Base-by-base conservation (phyloP, 257 asterid species). In the Solanum lycopersicoides region DNA sequence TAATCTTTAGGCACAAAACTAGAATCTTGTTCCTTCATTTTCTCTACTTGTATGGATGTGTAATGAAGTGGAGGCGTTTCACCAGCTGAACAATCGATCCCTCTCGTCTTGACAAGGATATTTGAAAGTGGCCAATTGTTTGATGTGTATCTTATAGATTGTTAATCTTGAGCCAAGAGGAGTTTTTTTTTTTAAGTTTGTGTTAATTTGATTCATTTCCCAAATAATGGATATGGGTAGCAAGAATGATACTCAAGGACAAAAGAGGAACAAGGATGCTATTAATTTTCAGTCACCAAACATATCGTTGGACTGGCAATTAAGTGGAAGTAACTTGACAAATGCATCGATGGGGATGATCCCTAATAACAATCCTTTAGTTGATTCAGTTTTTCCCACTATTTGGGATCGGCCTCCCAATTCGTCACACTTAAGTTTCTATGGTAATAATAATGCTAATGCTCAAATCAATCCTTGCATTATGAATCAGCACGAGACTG, bases 241-340 rank as follows among this genome's bases (percentile, higher is more conserved):
- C 42, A 93, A 93, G 87, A 94, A 93, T 86, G 88, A 76, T 88
- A 83, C 86, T 88, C 96, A 91, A 84, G 87, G 90, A 87, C 93
- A 87, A 50, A 93, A 90, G 86, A 90, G 87, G 89, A 91, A 87
- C 30, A 93, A 87, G 37, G 91, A 92, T 87, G 86, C 92, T 76
- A 73, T 86, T 69, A 88, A 83, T 87, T 92, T 92, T 87, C 93
- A 89, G 86, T 87, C 92, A 12, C 87, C 94, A 56, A 89, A 90
- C 88, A 85, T 91, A 88, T 80, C 92, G 72, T 87, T 96, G 39
- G 93, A 95, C 15, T 95, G 98, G 99, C 95, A 91, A 90, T 84
- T 93, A 75, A 91, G 71, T 88, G 95, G 91, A 20, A 87, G 74
- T 53, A 91, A 88, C 90, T 85, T 91, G 41, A 86, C 88, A 44